Conservation (phyloP, 2,329 filamentous ascomycete species). For the Aspergillus quadrilineatus region DNA sequence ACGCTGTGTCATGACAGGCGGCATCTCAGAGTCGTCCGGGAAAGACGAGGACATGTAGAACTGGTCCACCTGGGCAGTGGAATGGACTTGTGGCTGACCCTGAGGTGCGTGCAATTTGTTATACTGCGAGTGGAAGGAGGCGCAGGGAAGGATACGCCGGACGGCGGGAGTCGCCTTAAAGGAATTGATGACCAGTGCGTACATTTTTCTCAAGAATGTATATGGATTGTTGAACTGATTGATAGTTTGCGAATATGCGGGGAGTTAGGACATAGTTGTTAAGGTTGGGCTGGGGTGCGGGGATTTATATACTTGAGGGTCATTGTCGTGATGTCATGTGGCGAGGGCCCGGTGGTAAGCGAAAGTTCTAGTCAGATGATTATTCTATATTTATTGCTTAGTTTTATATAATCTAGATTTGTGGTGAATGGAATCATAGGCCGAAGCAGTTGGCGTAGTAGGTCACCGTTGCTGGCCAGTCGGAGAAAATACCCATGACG, state of each 20-base stretch:
- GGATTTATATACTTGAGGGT: background rate
- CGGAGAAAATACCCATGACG: conserved; percentile 21
- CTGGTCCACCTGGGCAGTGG: conserved; percentile 8
- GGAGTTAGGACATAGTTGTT: too few relatives aligned
- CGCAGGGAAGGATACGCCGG: conserved; percentile 5
- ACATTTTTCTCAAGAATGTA: conserved; percentile 1
- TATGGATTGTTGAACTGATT: background rate
- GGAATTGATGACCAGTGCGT: conserved; percentile 1
- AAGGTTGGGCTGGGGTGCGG: background rate
- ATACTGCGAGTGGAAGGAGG: conserved; percentile 11
- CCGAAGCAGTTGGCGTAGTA: conserved; percentile 23
- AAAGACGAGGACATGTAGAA: conserved; percentile 10
- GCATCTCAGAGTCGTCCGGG: conserved; percentile 11
- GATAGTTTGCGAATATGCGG: background rate
- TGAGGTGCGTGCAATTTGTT: background rate
- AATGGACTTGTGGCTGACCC: background rate
- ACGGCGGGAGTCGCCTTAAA: conserved; percentile 8
- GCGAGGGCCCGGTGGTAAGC: background rate
- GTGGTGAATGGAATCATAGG: background rate
- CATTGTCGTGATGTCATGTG: conserved; percentile 12
- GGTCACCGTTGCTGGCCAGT: conserved; percentile 23
- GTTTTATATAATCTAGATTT: conserved; percentile 3
- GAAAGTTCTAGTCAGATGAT: background rate
- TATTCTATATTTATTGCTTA: conserved; percentile 1
- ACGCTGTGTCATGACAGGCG: conserved; percentile 1